These are phyloP conservation scores for Suillus decipiens DNA, from an alignment of 768 basidiomycete species.

Conservation along the genomic window DNA sequence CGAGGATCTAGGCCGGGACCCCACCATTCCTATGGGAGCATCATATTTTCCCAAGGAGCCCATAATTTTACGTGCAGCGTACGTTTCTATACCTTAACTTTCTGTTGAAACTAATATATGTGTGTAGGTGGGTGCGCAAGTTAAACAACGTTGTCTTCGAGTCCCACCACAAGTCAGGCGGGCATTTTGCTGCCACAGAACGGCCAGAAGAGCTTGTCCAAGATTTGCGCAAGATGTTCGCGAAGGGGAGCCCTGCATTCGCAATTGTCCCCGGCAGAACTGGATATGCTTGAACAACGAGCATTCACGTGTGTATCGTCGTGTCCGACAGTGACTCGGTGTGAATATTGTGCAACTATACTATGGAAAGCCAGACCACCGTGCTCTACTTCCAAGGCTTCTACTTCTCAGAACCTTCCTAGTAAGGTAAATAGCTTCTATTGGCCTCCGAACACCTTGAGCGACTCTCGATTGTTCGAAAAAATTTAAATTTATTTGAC, in stretches of 20 bases:
- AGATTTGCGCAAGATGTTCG: conserved; percentile 60
- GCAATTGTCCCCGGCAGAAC: conserved; percentile 45
- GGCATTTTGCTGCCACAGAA: conserved; percentile 62
- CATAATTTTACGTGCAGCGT: conserved; percentile 38
- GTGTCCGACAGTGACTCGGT: not conserved
- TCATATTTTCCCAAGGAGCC: conserved; percentile 57
- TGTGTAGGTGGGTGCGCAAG: conserved; percentile 44
- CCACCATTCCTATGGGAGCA: conserved; percentile 46
- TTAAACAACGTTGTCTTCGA: conserved; percentile 47
- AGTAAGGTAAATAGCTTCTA: too few species aligned
- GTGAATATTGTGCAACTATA: not conserved
- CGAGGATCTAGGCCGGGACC: not conserved
- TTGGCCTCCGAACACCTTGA: too few species aligned
- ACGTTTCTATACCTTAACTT: conserved; percentile 20
- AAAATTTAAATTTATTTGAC: too few species aligned
- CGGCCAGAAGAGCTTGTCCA: conserved; percentile 46
- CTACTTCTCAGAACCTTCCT: too few species aligned
- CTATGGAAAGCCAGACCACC: too few species aligned
- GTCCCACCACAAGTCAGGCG: conserved; percentile 49
- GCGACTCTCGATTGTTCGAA: too few species aligned
- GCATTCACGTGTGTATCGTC: not conserved
- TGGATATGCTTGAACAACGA: conserved; percentile 38
- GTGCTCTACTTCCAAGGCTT: too few species aligned
- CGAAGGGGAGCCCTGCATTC: conserved; percentile 49
- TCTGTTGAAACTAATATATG: conserved; percentile 1